Evolutionary conservation across 1,139 yeast genomes (phyloP).

Genomic region (Suhomyces wounanorum): DNA sequence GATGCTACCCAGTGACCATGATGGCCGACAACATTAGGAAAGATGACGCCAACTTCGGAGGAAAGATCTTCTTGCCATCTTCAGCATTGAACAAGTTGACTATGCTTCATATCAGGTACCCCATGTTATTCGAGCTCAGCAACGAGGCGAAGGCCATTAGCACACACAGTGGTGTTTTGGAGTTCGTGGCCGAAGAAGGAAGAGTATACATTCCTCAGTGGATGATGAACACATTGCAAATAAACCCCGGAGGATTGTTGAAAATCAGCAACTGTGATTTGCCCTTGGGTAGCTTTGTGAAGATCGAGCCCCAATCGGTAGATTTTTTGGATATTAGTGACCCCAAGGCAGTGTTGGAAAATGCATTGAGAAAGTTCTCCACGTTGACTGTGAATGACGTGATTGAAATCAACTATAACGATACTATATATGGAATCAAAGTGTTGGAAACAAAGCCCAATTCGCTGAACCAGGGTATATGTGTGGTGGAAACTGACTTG

Average conservation of each 20-base stretch:
- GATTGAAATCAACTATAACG: constrained; percentile 87
- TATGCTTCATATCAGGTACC: constrained; percentile 84
- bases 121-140: constrained; percentile 85
- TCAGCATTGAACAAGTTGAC: constrained; percentile 88
- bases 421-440: constrained; percentile 73
- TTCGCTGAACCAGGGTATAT: constrained; percentile 61
- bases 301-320: constrained; percentile 91
- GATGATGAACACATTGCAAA: constrained; percentile 83
- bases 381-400: constrained; percentile 85
- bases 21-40: constrained; percentile 80
- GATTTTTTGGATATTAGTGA: constrained; percentile 92
- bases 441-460: constrained; percentile 90
- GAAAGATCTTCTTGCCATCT: constrained; percentile 92
- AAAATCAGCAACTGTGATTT: constrained; percentile 77
- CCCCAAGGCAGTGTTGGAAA: constrained; percentile 95
- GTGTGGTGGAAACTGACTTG: constrained; percentile 95
- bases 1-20: constrained; percentile 91
- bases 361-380: constrained; percentile 84
- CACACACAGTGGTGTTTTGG: constrained; percentile 94
- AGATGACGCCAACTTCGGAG: constrained; percentile 91
- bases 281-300: constrained; percentile 85
- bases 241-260: constrained; percentile 78
- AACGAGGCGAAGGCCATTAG: constrained; percentile 59
- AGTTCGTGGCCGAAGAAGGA: constrained; percentile 97
- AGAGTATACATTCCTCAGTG: constrained; percentile 92